Conservation (phyloP, 2,329 filamentous ascomycete species). For the Nannizziopsis arthrosporioides region DNA sequence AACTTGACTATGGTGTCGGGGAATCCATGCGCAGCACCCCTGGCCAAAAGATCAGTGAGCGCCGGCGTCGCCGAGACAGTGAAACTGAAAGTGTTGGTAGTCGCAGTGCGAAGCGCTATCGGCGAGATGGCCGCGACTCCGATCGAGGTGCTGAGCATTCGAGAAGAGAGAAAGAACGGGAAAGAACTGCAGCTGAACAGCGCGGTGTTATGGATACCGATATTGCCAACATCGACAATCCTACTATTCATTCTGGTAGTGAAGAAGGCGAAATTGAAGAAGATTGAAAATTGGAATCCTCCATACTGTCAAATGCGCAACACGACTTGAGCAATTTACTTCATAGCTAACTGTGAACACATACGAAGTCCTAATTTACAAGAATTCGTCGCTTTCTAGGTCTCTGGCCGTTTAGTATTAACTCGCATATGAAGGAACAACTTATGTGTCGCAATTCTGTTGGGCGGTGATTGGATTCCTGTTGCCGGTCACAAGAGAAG, state of each 20-base stretch:
- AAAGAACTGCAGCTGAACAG: slow-evolving; percentile 4
- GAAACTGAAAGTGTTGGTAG: slow-evolving; percentile 53
- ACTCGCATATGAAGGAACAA: no score
- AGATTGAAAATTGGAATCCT: slow-evolving; percentile 26
- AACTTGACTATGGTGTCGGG: slow-evolving; percentile 77
- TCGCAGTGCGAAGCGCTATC: slow-evolving; percentile 50
- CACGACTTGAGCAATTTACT: no score
- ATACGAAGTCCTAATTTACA: no score
- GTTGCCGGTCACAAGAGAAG: no score
- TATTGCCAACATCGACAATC: slow-evolving; percentile 20
- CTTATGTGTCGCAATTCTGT: no score
- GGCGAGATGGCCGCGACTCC: slow-evolving; percentile 33
- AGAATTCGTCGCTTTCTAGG: no score
- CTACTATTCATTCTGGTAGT: slow-evolving; percentile 62
- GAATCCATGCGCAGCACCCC: slow-evolving; percentile 44
- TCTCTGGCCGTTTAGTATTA: no score
- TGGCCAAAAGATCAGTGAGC: slow-evolving; percentile 45
- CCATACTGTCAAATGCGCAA: neutral
- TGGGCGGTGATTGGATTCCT: no score
- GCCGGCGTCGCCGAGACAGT: slow-evolving; percentile 67
- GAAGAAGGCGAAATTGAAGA: slow-evolving; percentile 98
- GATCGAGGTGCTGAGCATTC: slow-evolving; percentile 23
- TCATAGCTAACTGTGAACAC: no score
- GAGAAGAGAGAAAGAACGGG: slow-evolving; percentile 25
- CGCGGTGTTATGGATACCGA: slow-evolving; percentile 1